Evolutionary conservation across 2,329 filamentous ascomycete genomes (phyloP).

Genomic region (Penicillium concentricum): DNA sequence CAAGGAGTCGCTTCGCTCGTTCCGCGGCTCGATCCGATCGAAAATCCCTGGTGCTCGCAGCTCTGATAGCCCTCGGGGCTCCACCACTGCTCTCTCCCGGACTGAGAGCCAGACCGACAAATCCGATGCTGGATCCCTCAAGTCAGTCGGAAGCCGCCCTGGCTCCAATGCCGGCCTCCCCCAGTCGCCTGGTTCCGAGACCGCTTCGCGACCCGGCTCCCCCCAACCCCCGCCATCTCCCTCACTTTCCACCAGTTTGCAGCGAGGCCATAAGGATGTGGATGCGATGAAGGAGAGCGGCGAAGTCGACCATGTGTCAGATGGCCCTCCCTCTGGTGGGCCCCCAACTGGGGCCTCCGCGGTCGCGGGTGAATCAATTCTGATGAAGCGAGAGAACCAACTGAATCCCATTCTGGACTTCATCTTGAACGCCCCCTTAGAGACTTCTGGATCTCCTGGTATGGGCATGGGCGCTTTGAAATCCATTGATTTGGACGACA

Average conservation of each 20-base stretch:
- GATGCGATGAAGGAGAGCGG: slow-evolving; percentile 78
- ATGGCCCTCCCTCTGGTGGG: slow-evolving; percentile 74
- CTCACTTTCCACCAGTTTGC: slow-evolving; percentile 72
- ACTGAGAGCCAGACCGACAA: slow-evolving; percentile 60
- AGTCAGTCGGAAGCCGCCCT: slow-evolving; percentile 61
- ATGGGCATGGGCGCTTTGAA: slow-evolving; percentile 91
- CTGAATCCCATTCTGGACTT: slow-evolving; percentile 65
- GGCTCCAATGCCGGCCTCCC: slow-evolving; percentile 30
- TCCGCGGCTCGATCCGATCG: slow-evolving; percentile 75
- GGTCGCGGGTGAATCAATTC: slow-evolving; percentile 81
- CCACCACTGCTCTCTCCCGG: slow-evolving; percentile 62
- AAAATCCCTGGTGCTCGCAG: slow-evolving; percentile 71
- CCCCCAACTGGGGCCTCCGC: slow-evolving; percentile 57
- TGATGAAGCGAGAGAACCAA: slow-evolving; percentile 75
- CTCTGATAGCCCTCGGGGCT: slow-evolving; percentile 78
- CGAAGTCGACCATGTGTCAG: slow-evolving; percentile 92
- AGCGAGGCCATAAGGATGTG: slow-evolving; percentile 73
- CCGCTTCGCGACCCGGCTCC: slow-evolving; percentile 50
- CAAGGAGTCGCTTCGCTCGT: slow-evolving; percentile 83
- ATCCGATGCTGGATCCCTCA: slow-evolving; percentile 72
- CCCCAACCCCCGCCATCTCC: slow-evolving; percentile 77
- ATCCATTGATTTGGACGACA: slow-evolving; percentile 91
- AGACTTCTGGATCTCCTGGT: slow-evolving; percentile 50
- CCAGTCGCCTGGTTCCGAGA: slow-evolving; percentile 42
- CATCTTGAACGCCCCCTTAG: slow-evolving; percentile 41